Percentiles rank a stretch among this genome's conserved stretches.
These are phyloP conservation scores for Sisymbrium irio DNA, from an alignment of 345 rosid species.

Conservation along the genomic window DNA sequence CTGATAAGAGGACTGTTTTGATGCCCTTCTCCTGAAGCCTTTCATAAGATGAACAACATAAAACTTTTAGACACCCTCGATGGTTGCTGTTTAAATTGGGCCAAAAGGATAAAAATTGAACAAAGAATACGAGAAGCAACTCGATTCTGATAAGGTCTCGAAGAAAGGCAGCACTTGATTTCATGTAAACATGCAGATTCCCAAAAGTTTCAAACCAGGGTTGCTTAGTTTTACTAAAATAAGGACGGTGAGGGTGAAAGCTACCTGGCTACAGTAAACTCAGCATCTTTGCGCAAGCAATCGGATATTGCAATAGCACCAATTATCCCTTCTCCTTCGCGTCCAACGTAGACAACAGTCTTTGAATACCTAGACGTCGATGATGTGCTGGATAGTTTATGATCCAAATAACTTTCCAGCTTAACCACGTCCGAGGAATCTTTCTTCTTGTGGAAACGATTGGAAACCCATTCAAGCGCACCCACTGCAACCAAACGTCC, in stretches of 20 bases:
- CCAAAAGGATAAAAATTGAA: neutral
- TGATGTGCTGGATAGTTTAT: constrained; percentile 40
- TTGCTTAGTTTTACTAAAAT: neutral
- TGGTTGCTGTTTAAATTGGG: neutral
- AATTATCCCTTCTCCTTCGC: constrained; percentile 80
- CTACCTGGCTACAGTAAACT: constrained; percentile 72
- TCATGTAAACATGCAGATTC: neutral
- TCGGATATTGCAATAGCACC: constrained; percentile 90
- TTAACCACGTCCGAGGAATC: constrained; percentile 42
- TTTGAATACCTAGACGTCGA: constrained; percentile 66
- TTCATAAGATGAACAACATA: constrained; percentile 25
- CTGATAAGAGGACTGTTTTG: constrained; percentile 78
- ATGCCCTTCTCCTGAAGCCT: constrained; percentile 86
- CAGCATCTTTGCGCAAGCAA: constrained; percentile 75
- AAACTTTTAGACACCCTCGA: neutral
- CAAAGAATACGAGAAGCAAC: neutral
- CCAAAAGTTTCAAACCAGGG: neutral
- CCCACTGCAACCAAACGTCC: constrained; percentile 90
- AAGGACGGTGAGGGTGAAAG: neutral
- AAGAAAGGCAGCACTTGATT: neutral
- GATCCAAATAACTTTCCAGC: constrained; percentile 49
- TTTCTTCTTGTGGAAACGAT: constrained; percentile 58
- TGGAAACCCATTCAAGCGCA: constrained; percentile 71
- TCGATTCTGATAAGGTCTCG: neutral
- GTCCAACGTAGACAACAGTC: constrained; percentile 82